Evolutionary conservation across 345 rosid species (phyloP).

Genomic region (Arabidopsis arenosa): DNA sequence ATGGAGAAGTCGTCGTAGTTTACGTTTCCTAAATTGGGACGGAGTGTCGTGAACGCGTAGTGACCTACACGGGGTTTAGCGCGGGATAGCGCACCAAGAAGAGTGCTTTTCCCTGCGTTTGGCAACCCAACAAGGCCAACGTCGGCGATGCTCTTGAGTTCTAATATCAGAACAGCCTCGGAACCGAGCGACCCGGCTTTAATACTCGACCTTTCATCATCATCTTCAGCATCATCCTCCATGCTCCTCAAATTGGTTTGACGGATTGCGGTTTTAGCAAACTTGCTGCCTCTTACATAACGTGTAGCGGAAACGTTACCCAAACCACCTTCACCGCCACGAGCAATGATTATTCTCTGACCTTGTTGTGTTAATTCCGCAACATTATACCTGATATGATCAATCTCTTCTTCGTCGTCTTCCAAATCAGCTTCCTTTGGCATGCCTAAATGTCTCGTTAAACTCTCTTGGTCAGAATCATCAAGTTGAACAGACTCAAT

Average conservation of each 20-base stretch:
- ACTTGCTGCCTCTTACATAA: conserved; percentile 51
- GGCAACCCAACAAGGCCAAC: conserved; percentile 99
- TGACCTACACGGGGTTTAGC: conserved; percentile 87
- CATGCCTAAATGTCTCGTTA: background rate
- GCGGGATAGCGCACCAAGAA: conserved; percentile 81
- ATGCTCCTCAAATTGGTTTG: conserved; percentile 18
- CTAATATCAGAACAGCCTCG: conserved; percentile 67
- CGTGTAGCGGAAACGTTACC: conserved; percentile 63
- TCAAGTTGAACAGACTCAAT: conserved; percentile 18
- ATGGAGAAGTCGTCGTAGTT: conserved; percentile 79
- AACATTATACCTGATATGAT: conserved; percentile 58
- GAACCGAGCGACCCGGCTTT: conserved; percentile 69
- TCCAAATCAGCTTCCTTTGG: conserved; percentile 39
- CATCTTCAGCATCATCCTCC: conserved; percentile 42
- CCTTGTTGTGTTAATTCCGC: conserved; percentile 77
- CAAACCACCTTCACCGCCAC: conserved; percentile 87
- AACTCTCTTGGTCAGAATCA: conserved; percentile 4
- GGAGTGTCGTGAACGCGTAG: conserved; percentile 85
- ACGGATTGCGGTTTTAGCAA: conserved; percentile 24
- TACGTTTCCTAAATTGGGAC: conserved; percentile 88
- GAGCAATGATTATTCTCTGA: conserved; percentile 70
- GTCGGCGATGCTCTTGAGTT: conserved; percentile 94
- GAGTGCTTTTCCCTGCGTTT: conserved; percentile 94
- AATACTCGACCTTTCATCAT: conserved; percentile 47
- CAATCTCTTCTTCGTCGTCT: conserved; percentile 45